Evolutionary conservation across 31 red algal genomes (phyloP).

Genomic region (Asparagopsis taxiformis): DNA sequence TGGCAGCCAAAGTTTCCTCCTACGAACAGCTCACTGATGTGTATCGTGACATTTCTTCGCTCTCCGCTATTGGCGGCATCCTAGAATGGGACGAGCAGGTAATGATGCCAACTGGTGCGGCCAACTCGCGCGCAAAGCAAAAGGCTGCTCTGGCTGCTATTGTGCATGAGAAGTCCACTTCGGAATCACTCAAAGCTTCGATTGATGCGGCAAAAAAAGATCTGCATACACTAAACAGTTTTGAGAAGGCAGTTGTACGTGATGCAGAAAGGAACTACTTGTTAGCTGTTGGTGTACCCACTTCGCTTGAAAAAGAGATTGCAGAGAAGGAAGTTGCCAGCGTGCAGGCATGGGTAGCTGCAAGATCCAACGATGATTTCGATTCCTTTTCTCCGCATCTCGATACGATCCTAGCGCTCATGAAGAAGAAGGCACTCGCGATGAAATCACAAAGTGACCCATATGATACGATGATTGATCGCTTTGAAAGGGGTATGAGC

Average conservation of each 20-base stretch:
- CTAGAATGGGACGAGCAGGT: constrained; percentile 74
- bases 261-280: constrained; percentile 46
- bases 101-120: constrained; percentile 69
- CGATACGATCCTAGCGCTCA: constrained; percentile 15
- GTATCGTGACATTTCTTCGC: constrained; percentile 36
- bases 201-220: constrained; percentile 30
- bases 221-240: constrained; percentile 8
- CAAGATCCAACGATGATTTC: constrained; percentile 53
- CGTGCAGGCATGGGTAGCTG: constrained; percentile 52
- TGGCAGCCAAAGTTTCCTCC: background rate
- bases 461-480: constrained; percentile 75
- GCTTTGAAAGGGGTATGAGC: constrained; percentile 79
- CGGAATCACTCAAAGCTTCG: constrained; percentile 11
- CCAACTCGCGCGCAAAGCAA: constrained; percentile 44
- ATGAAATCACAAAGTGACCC: constrained; percentile 13
- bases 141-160: constrained; percentile 63
- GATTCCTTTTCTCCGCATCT: constrained; percentile 48
- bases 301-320: constrained; percentile 33
- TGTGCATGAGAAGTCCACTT: constrained; percentile 66
- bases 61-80: constrained; percentile 36
- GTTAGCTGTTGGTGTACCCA: constrained; percentile 24
- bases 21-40: constrained; percentile 12
- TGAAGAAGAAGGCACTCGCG: constrained; percentile 42
- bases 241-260: constrained; percentile 31
- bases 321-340: constrained; percentile 23